Conservation (phyloP, 2,329 filamentous ascomycete species). For the Diaporthe ampelina region DNA sequence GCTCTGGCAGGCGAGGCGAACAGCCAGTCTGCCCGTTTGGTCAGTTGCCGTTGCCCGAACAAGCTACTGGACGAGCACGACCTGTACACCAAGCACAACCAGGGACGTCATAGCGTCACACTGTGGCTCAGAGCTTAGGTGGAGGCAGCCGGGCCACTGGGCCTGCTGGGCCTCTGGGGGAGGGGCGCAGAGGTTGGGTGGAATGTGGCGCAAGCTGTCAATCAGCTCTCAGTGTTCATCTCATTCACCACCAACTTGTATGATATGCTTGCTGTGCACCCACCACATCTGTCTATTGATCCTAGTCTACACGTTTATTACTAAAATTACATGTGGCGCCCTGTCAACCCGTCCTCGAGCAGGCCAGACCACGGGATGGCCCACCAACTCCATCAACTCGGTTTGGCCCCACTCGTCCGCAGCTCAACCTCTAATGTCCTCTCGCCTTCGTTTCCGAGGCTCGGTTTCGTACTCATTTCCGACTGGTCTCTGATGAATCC, state of each 20-base stretch:
- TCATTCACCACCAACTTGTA: not conserved
- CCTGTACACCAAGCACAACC: constrained; percentile 1
- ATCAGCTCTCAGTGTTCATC: not conserved
- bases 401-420: not conserved
- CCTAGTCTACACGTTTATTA: not conserved
- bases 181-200: not conserved
- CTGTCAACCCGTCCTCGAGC: not conserved
- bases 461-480: not conserved
- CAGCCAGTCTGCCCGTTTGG: not conserved
- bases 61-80: constrained; percentile 26
- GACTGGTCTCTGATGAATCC: not conserved
- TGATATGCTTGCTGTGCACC: not conserved
- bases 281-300: not conserved
- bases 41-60: constrained; percentile 4
- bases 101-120: constrained; percentile 29
- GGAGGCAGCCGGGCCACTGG: constrained; percentile 16
- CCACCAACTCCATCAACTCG: not conserved
- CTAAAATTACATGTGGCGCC: constrained; percentile 18
- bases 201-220: constrained; percentile 28
- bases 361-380: not conserved
- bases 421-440: not conserved
- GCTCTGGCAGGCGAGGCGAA: constrained; percentile 21
- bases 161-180: not conserved
- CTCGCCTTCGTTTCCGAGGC: not conserved
- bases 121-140: constrained; percentile 31